A percentile compares a stretch with the other conserved stretches of the same genome.
phyloP scores from a whole-genome alignment of 2,329 filamentous ascomycete species.

The Chrysoporthe deuterocubensis region DNA sequence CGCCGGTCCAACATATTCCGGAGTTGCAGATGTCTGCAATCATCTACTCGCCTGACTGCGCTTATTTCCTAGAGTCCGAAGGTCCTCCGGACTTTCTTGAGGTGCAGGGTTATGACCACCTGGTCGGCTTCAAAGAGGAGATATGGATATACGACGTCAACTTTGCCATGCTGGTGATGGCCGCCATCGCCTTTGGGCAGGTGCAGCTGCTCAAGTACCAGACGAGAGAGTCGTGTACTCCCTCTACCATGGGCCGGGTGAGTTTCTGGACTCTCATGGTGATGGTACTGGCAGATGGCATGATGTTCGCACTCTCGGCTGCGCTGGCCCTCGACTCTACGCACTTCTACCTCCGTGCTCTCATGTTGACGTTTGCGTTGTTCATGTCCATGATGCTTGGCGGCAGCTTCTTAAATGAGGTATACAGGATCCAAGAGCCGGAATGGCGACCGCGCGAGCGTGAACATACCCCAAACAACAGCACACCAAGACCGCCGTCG shows the following conservation, averaged over 20 bases:
- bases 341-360: conserved; percentile 60
- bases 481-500: conserved; percentile 34
- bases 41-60: conserved; percentile 71
- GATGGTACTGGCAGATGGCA: conserved; percentile 66
- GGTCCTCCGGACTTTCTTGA: conserved; percentile 61
- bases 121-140: conserved; percentile 65
- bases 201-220: conserved; percentile 65
- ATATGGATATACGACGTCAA: conserved; percentile 60
- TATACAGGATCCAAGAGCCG: conserved; percentile 65
- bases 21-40: conserved; percentile 65
- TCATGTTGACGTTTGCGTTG: conserved; percentile 56
- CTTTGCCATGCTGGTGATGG: conserved; percentile 61
- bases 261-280: conserved; percentile 66
- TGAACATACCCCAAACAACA: conserved; percentile 37
- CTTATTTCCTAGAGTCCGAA: conserved; percentile 67
- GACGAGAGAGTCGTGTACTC: conserved; percentile 69
- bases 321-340: conserved; percentile 61
- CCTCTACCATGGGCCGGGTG: conserved; percentile 68
- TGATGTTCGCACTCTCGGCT: conserved; percentile 60
- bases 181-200: conserved; percentile 62
- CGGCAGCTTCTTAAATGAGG: conserved; percentile 61
- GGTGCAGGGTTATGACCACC: conserved; percentile 56
- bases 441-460: conserved; percentile 52
- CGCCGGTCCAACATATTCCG: conserved; percentile 58
- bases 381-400: conserved; percentile 63